Evolutionary conservation across 73 alveolate species (phyloP).

Genomic region (Tetrahymena malaccensis): DNA sequence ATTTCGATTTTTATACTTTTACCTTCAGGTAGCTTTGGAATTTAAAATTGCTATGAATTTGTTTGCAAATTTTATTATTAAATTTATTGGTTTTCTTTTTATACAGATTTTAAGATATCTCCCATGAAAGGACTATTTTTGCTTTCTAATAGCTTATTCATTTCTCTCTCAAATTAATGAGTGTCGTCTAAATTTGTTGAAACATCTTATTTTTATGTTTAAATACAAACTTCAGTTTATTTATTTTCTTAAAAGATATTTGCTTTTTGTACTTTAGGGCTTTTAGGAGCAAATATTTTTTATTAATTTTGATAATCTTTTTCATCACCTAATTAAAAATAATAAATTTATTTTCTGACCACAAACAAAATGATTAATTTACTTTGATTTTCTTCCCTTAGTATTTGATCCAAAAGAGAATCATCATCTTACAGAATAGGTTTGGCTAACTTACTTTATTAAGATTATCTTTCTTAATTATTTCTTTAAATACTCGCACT

Average conservation of each 20-base stretch:
- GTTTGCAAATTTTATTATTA: neutral
- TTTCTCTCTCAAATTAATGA: neutral
- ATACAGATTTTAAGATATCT: neutral
- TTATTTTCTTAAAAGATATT: neutral
- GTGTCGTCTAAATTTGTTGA: neutral
- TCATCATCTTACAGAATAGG: neutral
- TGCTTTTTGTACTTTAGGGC: neutral
- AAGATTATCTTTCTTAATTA: neutral
- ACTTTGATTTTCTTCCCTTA: neutral
- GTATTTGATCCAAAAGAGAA: neutral
- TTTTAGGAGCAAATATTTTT: conserved; percentile 2
- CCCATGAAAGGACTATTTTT: neutral
- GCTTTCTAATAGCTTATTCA: neutral
- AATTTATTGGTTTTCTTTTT: neutral
- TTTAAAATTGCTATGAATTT: conserved; percentile 25
- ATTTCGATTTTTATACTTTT: conserved; percentile 42
- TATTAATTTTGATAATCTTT: neutral
- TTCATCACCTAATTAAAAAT: neutral
- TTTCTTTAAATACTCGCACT: neutral
- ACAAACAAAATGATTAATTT: neutral
- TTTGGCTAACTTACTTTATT: neutral
- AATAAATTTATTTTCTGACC: neutral
- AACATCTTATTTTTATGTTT: neutral
- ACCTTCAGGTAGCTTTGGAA: conserved; percentile 67
- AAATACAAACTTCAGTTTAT: neutral